These are phyloP conservation scores for Chalciporus chontae DNA, from an alignment of 768 basidiomycete species.

Conservation along the genomic window DNA sequence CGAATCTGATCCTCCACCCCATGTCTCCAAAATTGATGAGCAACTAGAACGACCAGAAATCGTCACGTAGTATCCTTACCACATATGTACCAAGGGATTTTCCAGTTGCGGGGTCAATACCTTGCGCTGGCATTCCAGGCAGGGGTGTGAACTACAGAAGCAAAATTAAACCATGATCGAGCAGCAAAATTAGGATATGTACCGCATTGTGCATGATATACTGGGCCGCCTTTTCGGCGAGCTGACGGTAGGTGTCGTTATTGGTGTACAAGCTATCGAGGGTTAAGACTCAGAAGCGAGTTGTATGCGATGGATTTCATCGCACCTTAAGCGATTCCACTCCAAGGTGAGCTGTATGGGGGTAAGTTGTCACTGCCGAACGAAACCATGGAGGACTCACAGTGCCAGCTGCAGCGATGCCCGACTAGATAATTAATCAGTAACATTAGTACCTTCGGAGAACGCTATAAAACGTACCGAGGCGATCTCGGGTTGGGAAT, in stretches of 20 bases:
- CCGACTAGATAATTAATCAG: conserved; percentile 32
- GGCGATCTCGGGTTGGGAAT: conserved; percentile 26
- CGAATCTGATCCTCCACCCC: conserved; percentile 67
- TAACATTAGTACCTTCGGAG: conserved; percentile 14
- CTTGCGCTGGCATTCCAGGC: conserved; percentile 54
- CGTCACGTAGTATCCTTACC: conserved; percentile 29
- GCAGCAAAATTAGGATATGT: too few relatives aligned
- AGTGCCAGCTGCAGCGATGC: conserved; percentile 45
- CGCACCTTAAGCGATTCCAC: conserved; percentile 41
- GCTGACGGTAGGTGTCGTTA: conserved; percentile 55
- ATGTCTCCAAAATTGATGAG: conserved; percentile 43
- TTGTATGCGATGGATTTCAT: too few relatives aligned
- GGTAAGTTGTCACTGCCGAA: neutral
- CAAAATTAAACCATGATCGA: too few relatives aligned
- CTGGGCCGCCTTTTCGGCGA: conserved; percentile 49
- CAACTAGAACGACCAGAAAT: neutral
- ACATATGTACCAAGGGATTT: conserved; percentile 51
- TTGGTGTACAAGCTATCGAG: conserved; percentile 43
- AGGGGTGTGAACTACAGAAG: conserved; percentile 30
- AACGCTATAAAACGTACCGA: conserved; percentile 25
- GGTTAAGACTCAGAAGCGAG: too few relatives aligned
- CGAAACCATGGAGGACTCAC: conserved; percentile 24
- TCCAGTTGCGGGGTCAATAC: conserved; percentile 53
- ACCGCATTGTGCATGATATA: conserved; percentile 40
- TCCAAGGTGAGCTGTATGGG: conserved; percentile 51